Base-by-base conservation (phyloP, 345 rosid species). In the Schrenkiella parvula region DNA sequence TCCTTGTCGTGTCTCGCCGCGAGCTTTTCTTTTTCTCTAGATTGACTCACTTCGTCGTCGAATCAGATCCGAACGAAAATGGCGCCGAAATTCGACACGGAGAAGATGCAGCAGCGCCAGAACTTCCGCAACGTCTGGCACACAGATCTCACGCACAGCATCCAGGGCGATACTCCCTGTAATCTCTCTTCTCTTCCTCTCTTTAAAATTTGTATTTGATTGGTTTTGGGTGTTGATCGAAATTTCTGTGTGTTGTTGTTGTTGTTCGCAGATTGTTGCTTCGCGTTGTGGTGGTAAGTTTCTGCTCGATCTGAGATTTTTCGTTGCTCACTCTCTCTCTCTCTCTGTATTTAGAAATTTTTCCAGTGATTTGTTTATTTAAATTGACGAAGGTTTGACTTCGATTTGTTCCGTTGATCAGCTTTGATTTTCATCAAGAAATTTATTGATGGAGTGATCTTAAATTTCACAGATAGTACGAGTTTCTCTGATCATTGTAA, bases 41-140 rank as follows among this genome's bases (percentile, higher is more conserved):
- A 3, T 46, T 73, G 59, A 56, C 72, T 58, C 62, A 22, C 4
- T 31, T 52, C 32, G 18, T 68, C 15, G 3, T 42, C 59, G 37
- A 53, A 43, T 52, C 75, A 46, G 75, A 76, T 63, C 70, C 54
- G 14, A 46, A 60, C 32, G 53, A 77, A 59, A 59, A 93, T 86
- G 89, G 76, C 90, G 69, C 84, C 92, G 43, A 92, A 77, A 74
- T 80, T 22, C 19, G 60, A 81, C 8, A 5, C 88, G 74, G 92
- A 95, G 59, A 95, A 87, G 96, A 83, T 92, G 97, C 88, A 95
- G 88, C 38, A 80, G 46, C 97, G 98, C 23, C 93, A 88, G 85
- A 83, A 75, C 51, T 95, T 88, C 73, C 87, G 97, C 26, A 90
- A 95, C 70, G 80, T 95, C 47, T 95, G 99, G 99, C 99, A 92